These are phyloP conservation scores for Lentinus brumalis DNA, from an alignment of 768 basidiomycete genomes.

Conservation along the genomic window DNA sequence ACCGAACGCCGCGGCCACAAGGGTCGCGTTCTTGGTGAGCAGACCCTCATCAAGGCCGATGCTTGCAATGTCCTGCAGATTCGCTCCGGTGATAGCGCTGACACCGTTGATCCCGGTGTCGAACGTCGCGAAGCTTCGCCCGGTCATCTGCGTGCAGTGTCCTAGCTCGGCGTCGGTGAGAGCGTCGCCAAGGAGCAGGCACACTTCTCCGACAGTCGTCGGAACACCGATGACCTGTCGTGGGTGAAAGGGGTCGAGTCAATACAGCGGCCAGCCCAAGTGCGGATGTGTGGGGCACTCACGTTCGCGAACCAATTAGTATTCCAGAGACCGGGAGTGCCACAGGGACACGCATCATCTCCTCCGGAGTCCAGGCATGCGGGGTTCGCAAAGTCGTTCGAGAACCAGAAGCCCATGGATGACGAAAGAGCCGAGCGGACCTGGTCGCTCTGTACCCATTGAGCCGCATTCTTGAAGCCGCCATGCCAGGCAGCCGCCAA, in stretches of 20 bases:
- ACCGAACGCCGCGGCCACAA: slow-evolving; percentile 52
- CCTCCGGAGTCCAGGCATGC: slow-evolving; percentile 61
- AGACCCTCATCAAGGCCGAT: slow-evolving; percentile 56
- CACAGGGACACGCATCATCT: slow-evolving; percentile 54
- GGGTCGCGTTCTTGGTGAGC: slow-evolving; percentile 41
- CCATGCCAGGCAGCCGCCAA: slow-evolving; percentile 62
- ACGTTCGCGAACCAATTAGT: slow-evolving; percentile 66
- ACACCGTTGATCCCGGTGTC: slow-evolving; percentile 41
- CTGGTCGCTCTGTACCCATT: slow-evolving; percentile 42
- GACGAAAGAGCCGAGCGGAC: slow-evolving; percentile 43
- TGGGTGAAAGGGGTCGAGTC: background rate
- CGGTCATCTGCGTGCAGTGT: slow-evolving; percentile 53
- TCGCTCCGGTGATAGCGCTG: slow-evolving; percentile 56
- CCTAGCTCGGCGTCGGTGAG: slow-evolving; percentile 44
- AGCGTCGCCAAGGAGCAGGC: slow-evolving; percentile 53
- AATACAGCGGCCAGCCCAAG: background rate
- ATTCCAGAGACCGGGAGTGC: slow-evolving; percentile 56
- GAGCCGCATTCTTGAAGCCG: slow-evolving; percentile 40
- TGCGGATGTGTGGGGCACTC: slow-evolving; percentile 11
- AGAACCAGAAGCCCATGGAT: slow-evolving; percentile 67
- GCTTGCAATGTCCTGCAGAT: slow-evolving; percentile 61
- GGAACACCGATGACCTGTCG: slow-evolving; percentile 61
- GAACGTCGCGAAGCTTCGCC: slow-evolving; percentile 53
- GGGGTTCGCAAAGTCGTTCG: slow-evolving; percentile 53
- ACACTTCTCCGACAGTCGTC: slow-evolving; percentile 51